Evolutionary conservation across 108 stramenopile species (phyloP).

Genomic region (Cyclotella choctawhatcheeana): DNA sequence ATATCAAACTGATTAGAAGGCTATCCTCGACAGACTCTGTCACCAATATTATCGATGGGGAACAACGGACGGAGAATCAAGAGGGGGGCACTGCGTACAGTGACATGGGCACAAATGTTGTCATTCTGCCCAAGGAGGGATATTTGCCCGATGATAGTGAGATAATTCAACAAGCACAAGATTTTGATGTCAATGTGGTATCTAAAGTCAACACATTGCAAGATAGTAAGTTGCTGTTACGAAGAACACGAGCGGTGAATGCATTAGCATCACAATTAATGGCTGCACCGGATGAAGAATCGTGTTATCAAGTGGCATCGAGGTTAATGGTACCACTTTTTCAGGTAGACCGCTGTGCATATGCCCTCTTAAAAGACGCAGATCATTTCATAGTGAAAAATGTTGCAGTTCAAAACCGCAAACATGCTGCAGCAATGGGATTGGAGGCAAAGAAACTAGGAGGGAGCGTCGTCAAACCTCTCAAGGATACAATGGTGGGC

Average conservation of each 20-base stretch:
- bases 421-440: slow-evolving; percentile 25
- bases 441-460: not conserved
- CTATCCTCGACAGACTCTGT: too few species aligned
- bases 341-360: slow-evolving; percentile 29
- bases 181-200: slow-evolving; percentile 34
- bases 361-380: slow-evolving; percentile 35
- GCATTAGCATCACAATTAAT: slow-evolving; percentile 29
- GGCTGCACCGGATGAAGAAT: slow-evolving; percentile 42
- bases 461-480: slow-evolving; percentile 6
- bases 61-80: too few species aligned
- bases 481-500: slow-evolving; percentile 24
- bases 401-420: too few species aligned
- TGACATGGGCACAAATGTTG: too few species aligned
- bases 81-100: too few species aligned
- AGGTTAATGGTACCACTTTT: slow-evolving; percentile 42
- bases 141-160: slow-evolving; percentile 15
- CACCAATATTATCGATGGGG: too few species aligned
- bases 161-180: slow-evolving; percentile 18
- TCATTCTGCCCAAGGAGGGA: too few species aligned
- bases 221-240: slow-evolving; percentile 28
- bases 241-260: slow-evolving; percentile 34
- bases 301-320: slow-evolving; percentile 35
- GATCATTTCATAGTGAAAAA: slow-evolving; percentile 30
- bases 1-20: too few species aligned
- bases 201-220: slow-evolving; percentile 31